Conservation (phyloP, 495 filamentous ascomycete genomes). For the Penicillium antarcticum region DNA sequence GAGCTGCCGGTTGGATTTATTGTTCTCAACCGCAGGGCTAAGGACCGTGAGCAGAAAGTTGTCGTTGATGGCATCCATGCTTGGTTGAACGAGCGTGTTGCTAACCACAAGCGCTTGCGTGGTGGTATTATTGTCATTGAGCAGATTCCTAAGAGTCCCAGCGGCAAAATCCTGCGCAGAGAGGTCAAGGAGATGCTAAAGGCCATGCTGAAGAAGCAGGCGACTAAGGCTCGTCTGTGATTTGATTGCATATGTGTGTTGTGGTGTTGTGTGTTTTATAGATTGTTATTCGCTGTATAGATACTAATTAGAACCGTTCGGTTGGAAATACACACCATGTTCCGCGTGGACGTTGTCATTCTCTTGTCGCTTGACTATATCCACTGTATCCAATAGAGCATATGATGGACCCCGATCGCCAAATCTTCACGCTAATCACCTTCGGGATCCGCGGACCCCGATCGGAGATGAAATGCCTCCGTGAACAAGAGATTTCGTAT, state of each 20-base stretch:
- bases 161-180: conserved; percentile 77
- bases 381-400: not conserved
- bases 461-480: conserved; percentile 1
- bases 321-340: not conserved
- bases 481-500: not conserved
- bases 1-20: conserved; percentile 78
- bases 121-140: conserved; percentile 74
- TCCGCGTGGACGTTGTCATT: not conserved
- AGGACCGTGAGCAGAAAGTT: conserved; percentile 31
- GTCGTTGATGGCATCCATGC: conserved; percentile 20
- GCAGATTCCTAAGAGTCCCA: conserved; percentile 70
- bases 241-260: not conserved
- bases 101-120: conserved; percentile 64
- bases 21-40: conserved; percentile 39
- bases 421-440: not conserved
- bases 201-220: conserved; percentile 19
- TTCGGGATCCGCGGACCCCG: conserved; percentile 22
- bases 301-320: not conserved
- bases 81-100: conserved; percentile 50
- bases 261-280: not conserved
- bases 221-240: conserved; percentile 14
- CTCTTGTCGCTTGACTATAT: not conserved
- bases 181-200: conserved; percentile 44
- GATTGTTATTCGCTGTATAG: not conserved
- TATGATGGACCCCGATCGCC: not conserved